Evolutionary conservation across 2,329 filamentous ascomycete genomes (phyloP), one percentile per base, ranked within the genome.

Genomic region (Fulvia fulva): DNA sequence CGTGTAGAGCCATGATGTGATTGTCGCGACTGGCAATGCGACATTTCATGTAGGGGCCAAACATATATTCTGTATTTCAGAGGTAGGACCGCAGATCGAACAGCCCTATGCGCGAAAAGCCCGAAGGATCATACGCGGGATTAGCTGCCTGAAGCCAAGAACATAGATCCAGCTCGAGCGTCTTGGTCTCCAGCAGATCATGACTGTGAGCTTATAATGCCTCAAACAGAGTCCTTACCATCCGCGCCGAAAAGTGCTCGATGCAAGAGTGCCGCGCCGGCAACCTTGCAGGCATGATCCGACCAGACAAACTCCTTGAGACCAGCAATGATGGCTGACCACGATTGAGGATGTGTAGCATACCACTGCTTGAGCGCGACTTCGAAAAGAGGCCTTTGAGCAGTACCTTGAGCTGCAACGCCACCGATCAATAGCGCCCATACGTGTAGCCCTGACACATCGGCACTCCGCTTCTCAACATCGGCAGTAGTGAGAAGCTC

Each of bases 301-400:
- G 50, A 45, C 55, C 55, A 57, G n/a, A 57, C 23, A 26, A 57
- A 57, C 37, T 52, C 34, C 50, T 32, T 50, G 8, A 50, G 47
- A 32, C 47, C 32, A n/a, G 23, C 26, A 50, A 32, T 12, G 11
- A 50, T 46, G 37, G 28, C 28, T 34, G 16, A 23, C 21, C 26
- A 53, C 28, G 37, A 54, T 2, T 5, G 41, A n/a, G 21, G 9
- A 14, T 26, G 41, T 23, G 37, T 19, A 3, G 19, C 25, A 16
- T 32, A 54, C 22, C 26, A 54, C 2, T n/a, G 44, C 16, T 19
- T 21, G 19, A 57, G 28, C 11, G 41, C 43, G 3, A 26, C 5
- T 22, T 53, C 50, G n/a, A 53, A 57, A 7, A 30, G 49, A 4
- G 43, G 12, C 23, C 50, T 30, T 21, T 53, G 52, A n/a, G 25